These are phyloP conservation scores for Exophiala lecanii-corni DNA, from an alignment of 2,329 filamentous ascomycete genomes.

Conservation along the genomic window DNA sequence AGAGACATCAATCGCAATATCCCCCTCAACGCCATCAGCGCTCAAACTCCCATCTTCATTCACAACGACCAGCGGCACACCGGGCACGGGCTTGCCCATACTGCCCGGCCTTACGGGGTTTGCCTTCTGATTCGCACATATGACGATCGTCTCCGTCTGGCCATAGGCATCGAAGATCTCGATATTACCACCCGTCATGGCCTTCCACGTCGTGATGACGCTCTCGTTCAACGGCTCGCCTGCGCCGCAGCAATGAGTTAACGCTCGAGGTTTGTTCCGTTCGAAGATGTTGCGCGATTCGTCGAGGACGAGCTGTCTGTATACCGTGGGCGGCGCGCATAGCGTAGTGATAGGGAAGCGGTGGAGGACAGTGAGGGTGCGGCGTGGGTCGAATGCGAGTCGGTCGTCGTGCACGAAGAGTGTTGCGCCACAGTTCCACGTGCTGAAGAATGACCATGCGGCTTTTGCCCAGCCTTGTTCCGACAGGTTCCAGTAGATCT, in stretches of 20 bases:
- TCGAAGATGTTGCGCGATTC: constrained; percentile 29
- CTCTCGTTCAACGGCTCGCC: constrained; percentile 40
- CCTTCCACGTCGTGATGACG: constrained; percentile 36
- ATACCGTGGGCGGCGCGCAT: constrained; percentile 39
- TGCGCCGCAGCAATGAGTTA: constrained; percentile 37
- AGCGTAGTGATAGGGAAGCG: constrained; percentile 39
- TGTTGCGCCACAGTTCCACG: constrained; percentile 39
- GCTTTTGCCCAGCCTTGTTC: constrained; percentile 44
- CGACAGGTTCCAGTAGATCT: constrained; percentile 38
- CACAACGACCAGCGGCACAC: constrained; percentile 34
- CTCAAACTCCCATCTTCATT: constrained; percentile 30
- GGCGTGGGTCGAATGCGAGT: constrained; percentile 31
- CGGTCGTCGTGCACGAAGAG: constrained; percentile 40
- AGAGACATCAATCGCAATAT: constrained; percentile 33
- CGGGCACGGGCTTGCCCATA: constrained; percentile 38
- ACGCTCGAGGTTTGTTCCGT: constrained; percentile 25
- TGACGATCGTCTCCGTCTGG: constrained; percentile 38
- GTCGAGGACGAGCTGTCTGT: constrained; percentile 37
- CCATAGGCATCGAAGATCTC: constrained; percentile 40
- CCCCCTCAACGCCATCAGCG: constrained; percentile 32
- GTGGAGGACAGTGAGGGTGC: constrained; percentile 33
- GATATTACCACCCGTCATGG: constrained; percentile 30
- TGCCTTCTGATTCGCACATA: constrained; percentile 38
- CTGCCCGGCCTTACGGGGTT: constrained; percentile 34
- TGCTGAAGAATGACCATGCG: constrained; percentile 37